Evolutionary conservation across 2,329 filamentous ascomycete genomes (phyloP), one percentile per base, ranked within the genome.

Genomic region (Sporothrix pseudoabietina): DNA sequence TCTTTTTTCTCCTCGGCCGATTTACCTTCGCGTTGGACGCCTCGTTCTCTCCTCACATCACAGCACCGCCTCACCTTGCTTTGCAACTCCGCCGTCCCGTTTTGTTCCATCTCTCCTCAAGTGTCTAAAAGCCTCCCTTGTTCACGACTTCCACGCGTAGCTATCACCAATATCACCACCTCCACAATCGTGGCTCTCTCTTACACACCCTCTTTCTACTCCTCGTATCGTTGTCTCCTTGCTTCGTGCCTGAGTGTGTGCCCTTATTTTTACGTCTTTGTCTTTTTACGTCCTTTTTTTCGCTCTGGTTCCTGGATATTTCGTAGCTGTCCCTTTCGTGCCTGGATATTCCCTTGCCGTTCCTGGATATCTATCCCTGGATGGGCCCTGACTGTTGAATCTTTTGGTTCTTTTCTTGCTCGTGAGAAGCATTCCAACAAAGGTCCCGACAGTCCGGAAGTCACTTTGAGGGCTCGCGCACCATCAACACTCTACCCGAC

Each of bases 181-280:
- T n/a, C 35, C 54, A 32, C 54, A 9, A 26, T 22, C 52, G 5
- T 26, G 26, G 9, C 4, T 57, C 10, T 3, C 16, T n/a, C 26
- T 9, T 59, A 6, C 10, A 65, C 59, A 26, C 59, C 61, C n/a
- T 44, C 39, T 55, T 19, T 55, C 61, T 47, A 4, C 8, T 30
- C 12, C 22, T 55, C 32, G 57, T 63, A 30, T 26, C n/a, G 35
- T 22, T 39, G 12, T 47, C 54, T 61, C 39, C 39, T 61, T 71
- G 22, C 69, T 61, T 71, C 54, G 54, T 70, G n/a, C 52, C 35
- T 57, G 68, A 39, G 32, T 41, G 59, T 44, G 19, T 63, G 59
- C 35, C 35, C 35, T 63, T 59, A 12, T 32, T 14, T 57, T 8
- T 55, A 9, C 14, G 16, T 54, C 52, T 26, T 55, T 55, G 26